Percentiles rank a stretch among this genome's conserved stretches.
These are phyloP conservation scores for Scutellaria galericulata DNA, from an alignment of 257 asterid genomes.

Conservation along the genomic window DNA sequence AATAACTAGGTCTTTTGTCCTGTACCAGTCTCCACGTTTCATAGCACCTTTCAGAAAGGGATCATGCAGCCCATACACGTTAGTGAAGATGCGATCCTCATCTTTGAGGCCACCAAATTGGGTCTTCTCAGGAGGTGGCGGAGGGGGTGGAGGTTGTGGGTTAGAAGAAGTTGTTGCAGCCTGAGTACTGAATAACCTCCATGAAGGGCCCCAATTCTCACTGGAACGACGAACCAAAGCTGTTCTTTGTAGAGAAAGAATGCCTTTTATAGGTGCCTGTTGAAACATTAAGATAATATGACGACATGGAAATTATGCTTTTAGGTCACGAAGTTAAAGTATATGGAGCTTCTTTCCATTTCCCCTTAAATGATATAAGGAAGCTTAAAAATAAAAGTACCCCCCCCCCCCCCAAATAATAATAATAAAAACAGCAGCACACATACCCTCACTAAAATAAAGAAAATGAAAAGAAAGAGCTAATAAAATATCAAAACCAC, in stretches of 20 bases:
- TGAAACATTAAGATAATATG: constrained; percentile 31
- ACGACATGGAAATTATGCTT: neutral
- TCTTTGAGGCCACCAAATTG: constrained; percentile 97
- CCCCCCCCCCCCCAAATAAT: neutral
- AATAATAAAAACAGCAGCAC: too few relatives aligned
- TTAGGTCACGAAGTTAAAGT: neutral
- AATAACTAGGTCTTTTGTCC: constrained; percentile 89
- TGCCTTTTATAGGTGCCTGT: constrained; percentile 79
- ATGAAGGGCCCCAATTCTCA: constrained; percentile 52
- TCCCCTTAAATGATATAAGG: neutral
- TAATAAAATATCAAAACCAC: neutral
- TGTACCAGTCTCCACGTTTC: constrained; percentile 98
- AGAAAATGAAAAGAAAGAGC: too few relatives aligned
- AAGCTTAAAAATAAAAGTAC: neutral
- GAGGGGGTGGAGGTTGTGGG: constrained; percentile 89
- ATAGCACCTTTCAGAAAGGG: constrained; percentile 96
- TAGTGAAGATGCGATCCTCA: constrained; percentile 97
- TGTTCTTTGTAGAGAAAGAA: constrained; percentile 64
- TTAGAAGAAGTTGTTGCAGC: constrained; percentile 74
- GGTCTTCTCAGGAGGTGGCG: constrained; percentile 97
- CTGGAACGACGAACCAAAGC: constrained; percentile 52
- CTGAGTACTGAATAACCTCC: constrained; percentile 77
- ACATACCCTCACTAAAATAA: too few relatives aligned
- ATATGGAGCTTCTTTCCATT: neutral
- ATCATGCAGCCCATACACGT: constrained; percentile 86